Conservation (phyloP, 345 rosid species). For the Hevea brasiliensis region DNA sequence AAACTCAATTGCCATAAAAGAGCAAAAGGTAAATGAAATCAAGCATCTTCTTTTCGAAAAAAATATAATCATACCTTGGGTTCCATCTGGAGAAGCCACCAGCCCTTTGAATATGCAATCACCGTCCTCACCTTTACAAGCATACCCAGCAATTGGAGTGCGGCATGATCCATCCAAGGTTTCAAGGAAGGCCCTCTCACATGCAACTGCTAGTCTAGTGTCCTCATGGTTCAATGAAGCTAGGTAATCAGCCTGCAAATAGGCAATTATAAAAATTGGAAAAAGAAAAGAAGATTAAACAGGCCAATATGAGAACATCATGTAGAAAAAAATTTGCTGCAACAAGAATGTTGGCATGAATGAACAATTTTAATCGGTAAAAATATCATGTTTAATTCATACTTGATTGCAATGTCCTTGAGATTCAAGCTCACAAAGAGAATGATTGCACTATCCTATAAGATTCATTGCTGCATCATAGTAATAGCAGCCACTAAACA, state of each 20-base stretch:
- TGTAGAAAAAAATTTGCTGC: background rate
- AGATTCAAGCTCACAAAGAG: background rate
- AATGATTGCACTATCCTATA: background rate
- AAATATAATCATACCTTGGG: constrained; percentile 49
- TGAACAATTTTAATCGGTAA: background rate
- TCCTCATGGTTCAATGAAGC: constrained; percentile 91
- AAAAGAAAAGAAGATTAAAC: background rate
- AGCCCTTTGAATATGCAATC: constrained; percentile 83
- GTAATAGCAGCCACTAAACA: background rate
- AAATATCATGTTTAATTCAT: background rate
- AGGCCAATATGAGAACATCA: background rate
- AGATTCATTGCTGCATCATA: background rate
- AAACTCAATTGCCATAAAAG: background rate
- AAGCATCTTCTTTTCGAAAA: background rate
- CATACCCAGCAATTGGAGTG: constrained; percentile 97
- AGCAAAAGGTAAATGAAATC: background rate
- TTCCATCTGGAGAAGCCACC: constrained; percentile 96
- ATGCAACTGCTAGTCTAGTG: constrained; percentile 82
- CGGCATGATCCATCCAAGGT: constrained; percentile 95
- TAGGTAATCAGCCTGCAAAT: constrained; percentile 61
- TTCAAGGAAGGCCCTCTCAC: constrained; percentile 87
- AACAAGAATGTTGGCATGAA: background rate
- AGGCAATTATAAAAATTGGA: background rate
- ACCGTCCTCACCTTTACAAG: constrained; percentile 67
- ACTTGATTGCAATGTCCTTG: too few species aligned